Evolutionary conservation across 225 moss, liverwort and hornwort species (phyloP).

Genomic region (Asterella californica): DNA sequence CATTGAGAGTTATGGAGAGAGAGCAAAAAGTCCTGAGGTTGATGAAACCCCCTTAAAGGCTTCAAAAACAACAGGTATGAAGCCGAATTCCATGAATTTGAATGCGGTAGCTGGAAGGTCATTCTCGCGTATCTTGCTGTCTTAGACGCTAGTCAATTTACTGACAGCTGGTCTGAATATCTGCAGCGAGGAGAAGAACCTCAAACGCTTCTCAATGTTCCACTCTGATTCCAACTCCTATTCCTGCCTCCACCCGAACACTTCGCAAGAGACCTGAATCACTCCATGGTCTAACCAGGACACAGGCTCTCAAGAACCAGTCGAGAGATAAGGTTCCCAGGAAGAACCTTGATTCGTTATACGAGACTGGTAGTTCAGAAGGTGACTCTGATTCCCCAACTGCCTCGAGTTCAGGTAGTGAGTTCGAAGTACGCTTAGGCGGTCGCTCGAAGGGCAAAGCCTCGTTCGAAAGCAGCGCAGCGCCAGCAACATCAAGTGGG

Average conservation of each 20-base stretch:
- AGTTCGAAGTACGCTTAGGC: slow-evolving; percentile 7
- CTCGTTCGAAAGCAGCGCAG: neutral
- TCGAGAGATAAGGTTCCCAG: neutral
- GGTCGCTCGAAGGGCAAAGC: neutral
- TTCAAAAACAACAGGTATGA: slow-evolving; percentile 19
- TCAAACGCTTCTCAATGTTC: slow-evolving; percentile 10
- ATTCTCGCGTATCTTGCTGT: neutral
- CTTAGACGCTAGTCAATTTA: neutral
- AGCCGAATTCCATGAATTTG: neutral
- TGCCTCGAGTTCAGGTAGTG: slow-evolving; percentile 22
- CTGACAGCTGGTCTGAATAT: neutral
- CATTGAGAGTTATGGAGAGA: slow-evolving; percentile 21
- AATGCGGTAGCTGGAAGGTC: neutral
- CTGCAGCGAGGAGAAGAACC: slow-evolving; percentile 23
- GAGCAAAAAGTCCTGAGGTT: neutral
- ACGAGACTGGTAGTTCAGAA: slow-evolving; percentile 23
- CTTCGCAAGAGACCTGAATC: slow-evolving; percentile 16
- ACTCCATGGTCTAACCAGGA: neutral
- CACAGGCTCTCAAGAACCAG: neutral
- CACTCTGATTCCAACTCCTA: neutral
- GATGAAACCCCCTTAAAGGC: slow-evolving; percentile 9
- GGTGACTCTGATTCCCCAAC: slow-evolving; percentile 13
- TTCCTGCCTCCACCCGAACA: slow-evolving; percentile 24
- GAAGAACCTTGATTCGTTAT: slow-evolving; percentile 30
- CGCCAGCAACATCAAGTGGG: neutral